phyloP scores from a whole-genome alignment of 75 land plant species.

The Sequoiadendron giganteum region DNA sequence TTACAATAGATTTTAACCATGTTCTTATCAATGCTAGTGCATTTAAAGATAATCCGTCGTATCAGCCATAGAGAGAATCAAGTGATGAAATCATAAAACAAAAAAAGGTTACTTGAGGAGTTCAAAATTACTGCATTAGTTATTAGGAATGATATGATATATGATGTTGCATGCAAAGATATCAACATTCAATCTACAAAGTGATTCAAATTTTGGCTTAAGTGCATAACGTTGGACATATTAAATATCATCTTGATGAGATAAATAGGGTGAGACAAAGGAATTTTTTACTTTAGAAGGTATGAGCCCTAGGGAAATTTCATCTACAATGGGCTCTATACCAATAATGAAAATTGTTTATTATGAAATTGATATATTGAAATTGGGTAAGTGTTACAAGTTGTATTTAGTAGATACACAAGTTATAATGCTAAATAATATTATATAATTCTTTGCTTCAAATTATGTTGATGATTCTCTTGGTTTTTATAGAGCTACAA shows the following conservation, averaged over 20 bases:
- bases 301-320: not conserved
- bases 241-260: not conserved
- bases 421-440: not conserved
- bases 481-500: not conserved
- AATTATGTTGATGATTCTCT: not conserved
- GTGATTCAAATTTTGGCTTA: not conserved
- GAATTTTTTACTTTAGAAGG: not conserved
- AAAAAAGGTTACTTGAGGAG: not conserved
- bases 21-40: not conserved
- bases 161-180: constrained; percentile 1
- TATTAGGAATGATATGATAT: not conserved
- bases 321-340: not conserved
- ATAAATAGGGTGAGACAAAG: not conserved
- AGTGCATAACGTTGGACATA: not conserved
- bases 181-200: not conserved
- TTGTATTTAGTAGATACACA: not conserved
- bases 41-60: not conserved
- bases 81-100: not conserved
- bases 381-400: not conserved
- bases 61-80: no score
- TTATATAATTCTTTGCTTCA: not conserved
- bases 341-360: not conserved
- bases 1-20: no score
- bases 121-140: not conserved
- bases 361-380: not conserved